Percentiles rank a stretch among this genome's conserved stretches.
Conservation (phyloP, 352 stramenopile genomes). For the Phytopythium litorale region DNA sequence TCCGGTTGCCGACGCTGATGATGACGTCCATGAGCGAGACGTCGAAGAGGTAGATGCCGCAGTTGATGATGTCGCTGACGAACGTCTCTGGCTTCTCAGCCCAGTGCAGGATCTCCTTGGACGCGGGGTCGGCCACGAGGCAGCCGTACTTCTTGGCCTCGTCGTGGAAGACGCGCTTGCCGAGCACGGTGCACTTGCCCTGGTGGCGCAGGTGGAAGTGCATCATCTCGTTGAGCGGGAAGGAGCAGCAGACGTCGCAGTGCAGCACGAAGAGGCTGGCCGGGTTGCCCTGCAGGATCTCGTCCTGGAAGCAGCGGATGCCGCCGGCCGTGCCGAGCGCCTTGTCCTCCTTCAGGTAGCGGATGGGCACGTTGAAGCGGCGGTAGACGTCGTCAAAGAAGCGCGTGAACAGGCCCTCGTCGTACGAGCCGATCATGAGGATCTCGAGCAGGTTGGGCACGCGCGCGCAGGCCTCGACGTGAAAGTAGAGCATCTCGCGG, state of each 20-base stretch:
- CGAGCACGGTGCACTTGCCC: constrained; percentile 71
- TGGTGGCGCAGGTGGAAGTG: constrained; percentile 78
- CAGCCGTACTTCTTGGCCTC: constrained; percentile 89
- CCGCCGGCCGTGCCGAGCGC: constrained; percentile 79
- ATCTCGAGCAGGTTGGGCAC: constrained; percentile 86
- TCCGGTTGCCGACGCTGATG: constrained; percentile 71
- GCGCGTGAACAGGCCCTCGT: constrained; percentile 84
- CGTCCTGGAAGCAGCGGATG: constrained; percentile 80
- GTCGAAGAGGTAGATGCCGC: constrained; percentile 86
- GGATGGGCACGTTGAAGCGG: constrained; percentile 84
- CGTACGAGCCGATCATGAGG: constrained; percentile 87
- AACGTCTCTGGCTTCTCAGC: constrained; percentile 89
- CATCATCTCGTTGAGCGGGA: constrained; percentile 88
- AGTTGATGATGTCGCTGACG: constrained; percentile 91
- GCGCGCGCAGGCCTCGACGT: constrained; percentile 80
- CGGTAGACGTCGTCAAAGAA: constrained; percentile 84
- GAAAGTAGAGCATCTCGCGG: constrained; percentile 87
- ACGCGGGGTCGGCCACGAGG: constrained; percentile 67
- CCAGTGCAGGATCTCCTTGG: constrained; percentile 87
- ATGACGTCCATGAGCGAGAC: constrained; percentile 78
- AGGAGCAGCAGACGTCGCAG: constrained; percentile 87
- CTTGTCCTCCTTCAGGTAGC: constrained; percentile 79
- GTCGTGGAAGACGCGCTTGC: constrained; percentile 87
- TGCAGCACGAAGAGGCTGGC: constrained; percentile 80
- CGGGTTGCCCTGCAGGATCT: constrained; percentile 75